Evolutionary conservation across 495 filamentous ascomycete genomes (phyloP).

Genomic region (Clavariopsis aquatica): DNA sequence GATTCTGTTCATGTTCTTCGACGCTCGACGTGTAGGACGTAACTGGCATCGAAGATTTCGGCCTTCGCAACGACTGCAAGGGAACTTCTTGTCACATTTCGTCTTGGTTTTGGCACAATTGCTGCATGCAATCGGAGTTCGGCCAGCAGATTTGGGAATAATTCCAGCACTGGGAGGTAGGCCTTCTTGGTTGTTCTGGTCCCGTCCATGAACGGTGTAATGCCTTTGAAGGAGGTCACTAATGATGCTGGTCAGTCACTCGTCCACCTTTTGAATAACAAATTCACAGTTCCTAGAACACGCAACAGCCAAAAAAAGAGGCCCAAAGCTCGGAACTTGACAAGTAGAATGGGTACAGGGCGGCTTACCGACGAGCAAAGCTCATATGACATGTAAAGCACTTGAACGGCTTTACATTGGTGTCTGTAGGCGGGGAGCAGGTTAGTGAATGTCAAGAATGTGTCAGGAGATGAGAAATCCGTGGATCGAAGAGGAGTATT

Average conservation of each 20-base stretch:
- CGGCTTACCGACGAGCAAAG: constrained; percentile 60
- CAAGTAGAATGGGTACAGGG: background rate
- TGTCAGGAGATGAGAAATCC: background rate
- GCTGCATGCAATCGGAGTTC: constrained; percentile 49
- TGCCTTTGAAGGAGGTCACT: constrained; percentile 65
- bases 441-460: background rate
- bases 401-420: constrained; percentile 64
- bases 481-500: background rate
- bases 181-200: constrained; percentile 46
- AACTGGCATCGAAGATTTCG: constrained; percentile 59
- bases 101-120: constrained; percentile 55
- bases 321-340: background rate
- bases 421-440: constrained; percentile 50
- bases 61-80: constrained; percentile 59
- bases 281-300: too few relatives aligned
- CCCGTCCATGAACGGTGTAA: constrained; percentile 49
- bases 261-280: background rate
- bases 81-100: constrained; percentile 67
- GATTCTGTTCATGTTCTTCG: constrained; percentile 49
- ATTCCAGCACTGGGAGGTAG: constrained; percentile 45
- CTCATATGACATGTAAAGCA: constrained; percentile 61
- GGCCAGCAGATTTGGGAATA: constrained; percentile 48
- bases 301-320: background rate
- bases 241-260: background rate
- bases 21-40: constrained; percentile 57